Evolutionary conservation across 805 yeast species (phyloP).

Genomic region (Candida oleophila): DNA sequence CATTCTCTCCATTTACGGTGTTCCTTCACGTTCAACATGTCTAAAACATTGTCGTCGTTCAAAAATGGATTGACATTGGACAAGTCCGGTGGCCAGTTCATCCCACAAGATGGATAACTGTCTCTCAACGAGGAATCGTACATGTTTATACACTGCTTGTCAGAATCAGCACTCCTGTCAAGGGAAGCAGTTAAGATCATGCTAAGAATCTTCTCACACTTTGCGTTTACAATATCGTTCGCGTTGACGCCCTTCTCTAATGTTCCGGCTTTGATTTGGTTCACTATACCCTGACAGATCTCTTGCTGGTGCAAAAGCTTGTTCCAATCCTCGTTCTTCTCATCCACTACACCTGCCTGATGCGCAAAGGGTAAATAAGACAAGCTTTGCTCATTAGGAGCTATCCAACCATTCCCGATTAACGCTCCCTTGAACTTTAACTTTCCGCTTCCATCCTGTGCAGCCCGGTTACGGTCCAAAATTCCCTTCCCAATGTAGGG

Average conservation of each 20-base stretch:
- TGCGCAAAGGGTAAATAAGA: slow-evolving; percentile 73
- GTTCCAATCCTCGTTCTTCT: slow-evolving; percentile 37
- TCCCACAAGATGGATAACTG: slow-evolving; percentile 82
- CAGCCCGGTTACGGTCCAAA: slow-evolving; percentile 40
- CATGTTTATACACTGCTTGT: slow-evolving; percentile 70
- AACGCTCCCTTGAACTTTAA: slow-evolving; percentile 62
- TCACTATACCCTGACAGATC: slow-evolving; percentile 56
- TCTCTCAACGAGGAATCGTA: slow-evolving; percentile 76
- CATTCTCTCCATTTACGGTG: slow-evolving; percentile 75
- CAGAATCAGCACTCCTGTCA: slow-evolving; percentile 22
- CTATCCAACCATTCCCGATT: slow-evolving; percentile 94
- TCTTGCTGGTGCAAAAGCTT: slow-evolving; percentile 51
- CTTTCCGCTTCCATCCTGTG: slow-evolving; percentile 10
- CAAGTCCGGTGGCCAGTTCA: slow-evolving; percentile 84
- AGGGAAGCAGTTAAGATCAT: slow-evolving; percentile 32
- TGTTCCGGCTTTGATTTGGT: slow-evolving; percentile 17
- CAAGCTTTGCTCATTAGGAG: slow-evolving; percentile 80
- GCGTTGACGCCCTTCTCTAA: slow-evolving; percentile 15
- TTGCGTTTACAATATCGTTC: slow-evolving; percentile 23
- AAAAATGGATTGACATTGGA: slow-evolving; percentile 50
- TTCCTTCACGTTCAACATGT: slow-evolving; percentile 49
- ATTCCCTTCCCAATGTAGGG: slow-evolving; percentile 80
- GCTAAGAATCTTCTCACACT: slow-evolving; percentile 51
- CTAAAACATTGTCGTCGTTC: slow-evolving; percentile 42
- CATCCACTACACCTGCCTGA: slow-evolving; percentile 53